phyloP scores from a whole-genome alignment of 768 basidiomycete species.

The Suillus sp. region DNA sequence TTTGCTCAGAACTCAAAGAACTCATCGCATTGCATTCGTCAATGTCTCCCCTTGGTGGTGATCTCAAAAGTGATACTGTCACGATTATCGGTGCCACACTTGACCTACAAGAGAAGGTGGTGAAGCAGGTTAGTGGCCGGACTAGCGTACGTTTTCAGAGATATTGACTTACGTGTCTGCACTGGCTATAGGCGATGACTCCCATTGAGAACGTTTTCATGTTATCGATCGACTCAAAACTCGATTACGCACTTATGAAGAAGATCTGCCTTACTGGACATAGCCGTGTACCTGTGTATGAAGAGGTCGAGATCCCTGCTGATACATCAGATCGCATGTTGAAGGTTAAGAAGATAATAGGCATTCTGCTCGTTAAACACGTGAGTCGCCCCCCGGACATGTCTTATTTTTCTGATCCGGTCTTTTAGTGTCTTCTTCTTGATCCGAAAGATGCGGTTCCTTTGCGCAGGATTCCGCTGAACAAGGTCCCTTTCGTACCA shows the following conservation, averaged over 20 bases:
- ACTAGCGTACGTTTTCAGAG: background rate
- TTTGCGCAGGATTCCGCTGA: constrained; percentile 79
- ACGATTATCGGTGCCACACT: constrained; percentile 89
- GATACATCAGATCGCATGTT: constrained; percentile 38
- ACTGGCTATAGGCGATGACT: constrained; percentile 66
- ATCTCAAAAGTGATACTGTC: constrained; percentile 84
- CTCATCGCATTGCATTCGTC: constrained; percentile 87
- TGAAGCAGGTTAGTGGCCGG: constrained; percentile 50
- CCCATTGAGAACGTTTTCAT: constrained; percentile 81
- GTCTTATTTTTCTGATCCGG: background rate
- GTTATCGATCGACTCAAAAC: constrained; percentile 80
- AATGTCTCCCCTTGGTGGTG: constrained; percentile 74
- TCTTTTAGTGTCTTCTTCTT: constrained; percentile 64
- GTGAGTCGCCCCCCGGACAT: constrained; percentile 25
- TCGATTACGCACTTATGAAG: constrained; percentile 80
- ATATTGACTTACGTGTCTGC: background rate
- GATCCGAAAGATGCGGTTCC: constrained; percentile 89
- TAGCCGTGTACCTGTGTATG: constrained; percentile 82
- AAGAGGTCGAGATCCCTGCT: constrained; percentile 67
- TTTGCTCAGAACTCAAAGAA: constrained; percentile 71
- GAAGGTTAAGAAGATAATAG: constrained; percentile 80
- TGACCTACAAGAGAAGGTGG: constrained; percentile 86
- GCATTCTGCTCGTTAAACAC: constrained; percentile 86
- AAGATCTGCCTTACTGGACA: constrained; percentile 79
- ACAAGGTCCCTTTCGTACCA: constrained; percentile 85